Conservation (phyloP, 2,329 filamentous ascomycete species). For the Lasiodiplodia hormozganensis region DNA sequence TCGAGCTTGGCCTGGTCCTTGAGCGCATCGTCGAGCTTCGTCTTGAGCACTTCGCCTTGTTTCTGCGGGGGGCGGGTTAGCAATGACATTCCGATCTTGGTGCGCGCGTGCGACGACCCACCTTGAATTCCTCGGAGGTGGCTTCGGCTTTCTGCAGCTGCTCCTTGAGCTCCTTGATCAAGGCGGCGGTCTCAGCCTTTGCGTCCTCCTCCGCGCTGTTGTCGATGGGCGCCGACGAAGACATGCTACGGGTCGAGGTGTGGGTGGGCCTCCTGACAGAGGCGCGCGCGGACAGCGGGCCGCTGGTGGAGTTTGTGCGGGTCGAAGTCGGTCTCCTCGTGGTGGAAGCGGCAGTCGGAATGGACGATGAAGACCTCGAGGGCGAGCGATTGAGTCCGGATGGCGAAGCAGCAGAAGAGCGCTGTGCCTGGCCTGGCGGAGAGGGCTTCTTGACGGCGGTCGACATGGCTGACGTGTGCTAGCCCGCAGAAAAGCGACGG, state of each 20-base stretch:
- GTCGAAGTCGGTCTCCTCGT: conserved; percentile 30
- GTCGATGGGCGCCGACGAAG: conserved; percentile 29
- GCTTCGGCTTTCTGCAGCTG: conserved; percentile 81
- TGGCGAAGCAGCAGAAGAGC: conserved; percentile 38
- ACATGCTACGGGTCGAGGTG: conserved; percentile 41
- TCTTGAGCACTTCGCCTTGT: conserved; percentile 83
- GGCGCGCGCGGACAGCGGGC: conserved; percentile 49
- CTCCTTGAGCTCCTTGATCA: conserved; percentile 84
- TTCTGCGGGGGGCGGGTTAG: conserved; percentile 61
- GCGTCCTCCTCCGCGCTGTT: conserved; percentile 64
- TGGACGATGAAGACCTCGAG: conserved; percentile 36
- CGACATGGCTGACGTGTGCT: conserved; percentile 38
- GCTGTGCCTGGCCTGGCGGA: conserved; percentile 41
- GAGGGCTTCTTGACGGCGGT: conserved; percentile 46
- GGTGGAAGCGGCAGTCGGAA: not conserved
- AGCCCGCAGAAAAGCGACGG: conserved; percentile 15
- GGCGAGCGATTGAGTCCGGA: conserved; percentile 44
- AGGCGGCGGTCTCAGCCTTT: conserved; percentile 77
- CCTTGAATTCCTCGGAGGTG: conserved; percentile 71
- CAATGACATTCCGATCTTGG: conserved; percentile 2
- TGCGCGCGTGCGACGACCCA: conserved; percentile 9
- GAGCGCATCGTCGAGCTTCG: conserved; percentile 82
- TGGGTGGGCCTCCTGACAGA: conserved; percentile 46
- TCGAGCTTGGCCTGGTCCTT: conserved; percentile 86
- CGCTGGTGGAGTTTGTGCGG: conserved; percentile 35